Percentiles rank a stretch among this genome's conserved stretches.
These are phyloP conservation scores for Saccharomycopsis fodiens DNA, from an alignment of 805 yeast genomes.

Conservation along the genomic window DNA sequence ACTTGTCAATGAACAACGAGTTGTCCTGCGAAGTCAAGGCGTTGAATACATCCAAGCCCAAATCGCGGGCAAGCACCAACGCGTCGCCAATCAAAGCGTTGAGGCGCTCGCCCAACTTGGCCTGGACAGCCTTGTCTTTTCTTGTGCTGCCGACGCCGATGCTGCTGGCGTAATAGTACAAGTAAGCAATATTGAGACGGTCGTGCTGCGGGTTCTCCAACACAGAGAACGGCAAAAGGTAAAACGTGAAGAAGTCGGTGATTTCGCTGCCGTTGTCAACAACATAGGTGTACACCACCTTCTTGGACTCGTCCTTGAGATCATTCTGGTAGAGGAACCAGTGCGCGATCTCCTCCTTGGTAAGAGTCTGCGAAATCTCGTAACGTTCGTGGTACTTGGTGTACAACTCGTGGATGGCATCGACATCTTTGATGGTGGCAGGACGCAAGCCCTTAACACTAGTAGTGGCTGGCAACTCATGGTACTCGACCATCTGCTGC, in stretches of 20 bases:
- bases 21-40: constrained; percentile 91
- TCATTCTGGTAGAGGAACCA: constrained; percentile 51
- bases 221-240: constrained; percentile 81
- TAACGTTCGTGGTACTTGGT: constrained; percentile 57
- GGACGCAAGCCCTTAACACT: constrained; percentile 42
- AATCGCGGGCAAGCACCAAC: constrained; percentile 59
- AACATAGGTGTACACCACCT: constrained; percentile 71
- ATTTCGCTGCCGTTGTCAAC: constrained; percentile 57
- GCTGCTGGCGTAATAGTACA: constrained; percentile 83
- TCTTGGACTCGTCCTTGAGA: constrained; percentile 28
- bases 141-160: constrained; percentile 39
- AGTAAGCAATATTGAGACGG: constrained; percentile 76
- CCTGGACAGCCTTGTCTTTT: constrained; percentile 33
- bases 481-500: constrained; percentile 56
- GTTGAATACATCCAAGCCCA: constrained; percentile 83
- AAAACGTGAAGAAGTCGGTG: constrained; percentile 87
- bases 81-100: constrained; percentile 61
- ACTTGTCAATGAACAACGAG: constrained; percentile 67
- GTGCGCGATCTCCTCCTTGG: constrained; percentile 61
- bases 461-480: constrained; percentile 46
- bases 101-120: constrained; percentile 50
- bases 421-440: constrained; percentile 54
- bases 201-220: constrained; percentile 55
- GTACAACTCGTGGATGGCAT: constrained; percentile 53
- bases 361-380: constrained; percentile 65